These are phyloP conservation scores for Colletotrichum agaves DNA, from an alignment of 2,329 filamentous ascomycete genomes.

Conservation along the genomic window DNA sequence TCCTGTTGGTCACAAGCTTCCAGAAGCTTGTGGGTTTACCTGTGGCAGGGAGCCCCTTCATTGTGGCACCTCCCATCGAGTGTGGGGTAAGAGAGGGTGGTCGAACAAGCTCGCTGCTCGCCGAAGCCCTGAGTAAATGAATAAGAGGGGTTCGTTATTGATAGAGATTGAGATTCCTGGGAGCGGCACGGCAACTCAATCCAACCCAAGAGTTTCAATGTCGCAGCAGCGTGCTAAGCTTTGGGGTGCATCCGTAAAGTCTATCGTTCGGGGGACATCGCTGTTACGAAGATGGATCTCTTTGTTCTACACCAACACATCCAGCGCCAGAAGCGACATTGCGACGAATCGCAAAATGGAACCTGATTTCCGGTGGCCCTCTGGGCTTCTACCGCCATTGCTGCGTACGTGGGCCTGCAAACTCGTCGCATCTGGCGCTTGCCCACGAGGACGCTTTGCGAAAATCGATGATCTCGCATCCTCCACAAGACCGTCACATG, in stretches of 20 bases:
- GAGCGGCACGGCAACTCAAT: background rate
- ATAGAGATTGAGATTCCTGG: constrained; percentile 8
- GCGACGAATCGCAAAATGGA: background rate
- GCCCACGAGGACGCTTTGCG: constrained; percentile 5
- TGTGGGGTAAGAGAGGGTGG: constrained; percentile 29
- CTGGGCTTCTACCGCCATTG: too few species aligned
- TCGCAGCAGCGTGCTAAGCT: constrained; percentile 1
- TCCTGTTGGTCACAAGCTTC: constrained; percentile 32
- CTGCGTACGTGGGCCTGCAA: too few species aligned
- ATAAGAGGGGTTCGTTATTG: constrained; percentile 17
- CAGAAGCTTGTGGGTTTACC: constrained; percentile 31
- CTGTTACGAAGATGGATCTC: constrained; percentile 16
- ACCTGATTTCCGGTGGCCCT: background rate
- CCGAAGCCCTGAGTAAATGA: constrained; percentile 18
- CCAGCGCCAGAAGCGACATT: constrained; percentile 25
- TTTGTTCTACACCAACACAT: background rate
- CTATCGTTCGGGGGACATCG: constrained; percentile 9
- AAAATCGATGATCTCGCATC: constrained; percentile 16
- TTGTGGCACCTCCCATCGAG: constrained; percentile 1
- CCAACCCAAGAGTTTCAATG: background rate
- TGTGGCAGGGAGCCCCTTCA: background rate
- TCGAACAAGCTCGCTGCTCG: constrained; percentile 12
- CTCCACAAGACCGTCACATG: constrained; percentile 6
- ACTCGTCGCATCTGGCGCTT: background rate
- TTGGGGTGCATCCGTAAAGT: constrained; percentile 14